Evolutionary conservation across 345 rosid genomes (phyloP), one percentile per base, ranked within the genome.

Genomic region (Viola odorata): DNA sequence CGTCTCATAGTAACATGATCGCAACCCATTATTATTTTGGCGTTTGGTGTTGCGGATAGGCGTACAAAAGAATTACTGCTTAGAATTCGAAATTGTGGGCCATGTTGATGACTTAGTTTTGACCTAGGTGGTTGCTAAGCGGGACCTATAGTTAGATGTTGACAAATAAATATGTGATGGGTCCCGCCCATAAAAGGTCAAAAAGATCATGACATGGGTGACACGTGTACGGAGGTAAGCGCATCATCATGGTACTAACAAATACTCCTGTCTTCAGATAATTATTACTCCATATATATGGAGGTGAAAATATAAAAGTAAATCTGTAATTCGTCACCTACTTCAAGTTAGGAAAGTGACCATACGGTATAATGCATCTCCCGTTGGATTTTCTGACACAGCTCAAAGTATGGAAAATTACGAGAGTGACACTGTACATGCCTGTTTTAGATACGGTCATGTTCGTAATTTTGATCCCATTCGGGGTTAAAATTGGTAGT

Each of bases 361-460:
- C 64, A 75, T 74, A 82, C 90, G 69, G 71, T 73, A 58, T 57
- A 58, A 62, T 9, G 13, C 75, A 74, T 72, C 85, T 73, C 77
- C 82, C 80, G 64, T 84, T 86, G 86, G 96, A 91, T 89, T 86
- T 76, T 76, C 91, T 92, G 94, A 81, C 94, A 81, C 37, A 32
- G 32, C 32, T 0, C 8, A 65, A 37, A 41, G 67, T 64, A 61
- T 55, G 42, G 38, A 36, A 63, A 76, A 87, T 85, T 77, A 73
- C 81, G 63, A 65, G 60, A 64, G 42, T 53, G 73, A 57, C 80
- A 56, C 67, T 58, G 49, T 6, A 8, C 11, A 3, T 32, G 6
- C 47, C 3, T 47, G 49, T 12, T n/a, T 1, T 45, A 7, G 42
- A 15, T 13, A 5, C 41, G 51, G 63, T 50, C 69, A 0, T 44